Evolutionary conservation across 768 basidiomycete genomes (phyloP).

Genomic region (Lactarius sanguifluus): DNA sequence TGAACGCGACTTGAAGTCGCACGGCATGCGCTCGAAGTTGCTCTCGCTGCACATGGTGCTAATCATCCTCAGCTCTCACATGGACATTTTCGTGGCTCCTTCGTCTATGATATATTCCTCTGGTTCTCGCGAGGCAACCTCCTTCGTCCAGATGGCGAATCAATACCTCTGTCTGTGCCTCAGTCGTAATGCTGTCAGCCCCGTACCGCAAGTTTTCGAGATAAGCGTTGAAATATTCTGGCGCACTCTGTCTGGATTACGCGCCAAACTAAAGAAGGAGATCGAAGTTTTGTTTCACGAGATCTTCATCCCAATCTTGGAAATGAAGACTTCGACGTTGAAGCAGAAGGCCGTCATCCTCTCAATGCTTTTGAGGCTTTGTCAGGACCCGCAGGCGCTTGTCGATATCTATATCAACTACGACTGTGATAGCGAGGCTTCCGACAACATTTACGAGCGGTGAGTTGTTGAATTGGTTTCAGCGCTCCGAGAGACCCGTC

Average conservation of each 20-base stretch:
- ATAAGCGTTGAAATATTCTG: constrained; percentile 98
- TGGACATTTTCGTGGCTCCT: constrained; percentile 86
- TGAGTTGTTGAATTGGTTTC: constrained; percentile 40
- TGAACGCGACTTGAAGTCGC: constrained; percentile 93
- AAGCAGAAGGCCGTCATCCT: constrained; percentile 94
- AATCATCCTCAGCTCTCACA: constrained; percentile 87
- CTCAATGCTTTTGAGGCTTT: constrained; percentile 81
- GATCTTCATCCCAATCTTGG: constrained; percentile 96
- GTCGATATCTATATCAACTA: constrained; percentile 99
- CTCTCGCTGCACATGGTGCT: constrained; percentile 93
- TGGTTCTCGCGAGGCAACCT: constrained; percentile 82
- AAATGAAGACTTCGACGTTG: constrained; percentile 94
- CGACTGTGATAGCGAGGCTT: constrained; percentile 93
- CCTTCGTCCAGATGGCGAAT: constrained; percentile 90
- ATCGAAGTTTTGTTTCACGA: constrained; percentile 98
- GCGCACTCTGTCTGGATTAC: constrained; percentile 90
- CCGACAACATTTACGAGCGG: constrained; percentile 98
- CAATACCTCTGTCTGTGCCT: constrained; percentile 93
- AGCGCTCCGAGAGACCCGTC: constrained; percentile 7
- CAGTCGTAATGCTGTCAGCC: constrained; percentile 93
- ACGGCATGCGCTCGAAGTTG: constrained; percentile 95
- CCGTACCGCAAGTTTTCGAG: constrained; percentile 96
- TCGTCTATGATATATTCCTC: constrained; percentile 89
- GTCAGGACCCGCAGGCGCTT: constrained; percentile 94
- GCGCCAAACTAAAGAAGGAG: constrained; percentile 99